These are phyloP conservation scores for Kokia cookei DNA, from an alignment of 441 rosid species.

Conservation along the genomic window DNA sequence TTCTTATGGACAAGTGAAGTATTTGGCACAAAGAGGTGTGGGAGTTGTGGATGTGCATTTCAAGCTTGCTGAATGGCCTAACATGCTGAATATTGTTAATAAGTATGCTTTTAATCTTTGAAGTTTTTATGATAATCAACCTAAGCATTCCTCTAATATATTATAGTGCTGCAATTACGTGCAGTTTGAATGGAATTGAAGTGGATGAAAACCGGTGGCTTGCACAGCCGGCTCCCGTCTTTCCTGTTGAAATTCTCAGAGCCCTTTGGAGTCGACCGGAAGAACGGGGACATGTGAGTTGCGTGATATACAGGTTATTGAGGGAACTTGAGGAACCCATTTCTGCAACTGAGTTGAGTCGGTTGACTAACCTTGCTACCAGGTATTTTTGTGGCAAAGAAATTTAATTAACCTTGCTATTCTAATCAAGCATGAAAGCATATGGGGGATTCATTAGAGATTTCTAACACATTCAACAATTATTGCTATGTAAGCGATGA, in stretches of 20 bases:
- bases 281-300: constrained; percentile 21
- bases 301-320: constrained; percentile 12
- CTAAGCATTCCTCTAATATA: neutral
- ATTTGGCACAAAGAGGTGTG: neutral
- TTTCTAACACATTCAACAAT: too few species aligned
- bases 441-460: too few species aligned
- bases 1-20: constrained; percentile 14
- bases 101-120: constrained; percentile 15
- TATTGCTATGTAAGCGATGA: too few species aligned
- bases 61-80: constrained; percentile 32
- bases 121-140: neutral
- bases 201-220: constrained; percentile 16
- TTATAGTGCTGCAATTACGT: neutral
- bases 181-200: constrained; percentile 32
- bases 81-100: constrained; percentile 32
- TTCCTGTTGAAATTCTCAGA: constrained; percentile 22
- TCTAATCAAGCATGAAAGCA: neutral
- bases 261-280: constrained; percentile 31
- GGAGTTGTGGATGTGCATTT: constrained; percentile 21
- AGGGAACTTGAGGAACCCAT: constrained; percentile 18
- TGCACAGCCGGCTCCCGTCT: constrained; percentile 27
- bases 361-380: neutral
- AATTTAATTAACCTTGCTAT: neutral
- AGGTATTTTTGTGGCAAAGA: constrained; percentile 2
- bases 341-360: neutral